Evolutionary conservation across 2,329 filamentous ascomycete species (phyloP), one percentile per base, ranked within the genome.

Genomic region (Ophiocordyceps unilateralis): DNA sequence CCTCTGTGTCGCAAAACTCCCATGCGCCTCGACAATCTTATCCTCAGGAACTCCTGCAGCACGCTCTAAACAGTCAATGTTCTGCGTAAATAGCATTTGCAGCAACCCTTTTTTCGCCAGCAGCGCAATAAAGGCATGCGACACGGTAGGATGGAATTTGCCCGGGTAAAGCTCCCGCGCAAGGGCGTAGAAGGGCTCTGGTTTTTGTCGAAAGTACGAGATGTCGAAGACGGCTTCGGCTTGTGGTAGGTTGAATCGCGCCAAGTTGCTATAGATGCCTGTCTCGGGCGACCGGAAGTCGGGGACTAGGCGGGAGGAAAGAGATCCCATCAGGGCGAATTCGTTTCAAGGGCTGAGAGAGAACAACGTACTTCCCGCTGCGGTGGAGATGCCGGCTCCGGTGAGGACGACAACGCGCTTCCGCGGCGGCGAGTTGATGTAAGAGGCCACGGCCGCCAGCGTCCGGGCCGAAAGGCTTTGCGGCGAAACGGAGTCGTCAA

Each of bases 221-320:
- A 98, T 89, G 55, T 94, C 87, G 62, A 98, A 96, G 39, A 96
- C 86, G 28, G 86, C 88, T 63, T 96, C 87, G 20, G 89, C 81
- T 53, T 89, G 81, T 0, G 88, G 88, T 0, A 98, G 72, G 46
- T 93, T 78, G 26, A 96, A 73, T 42, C 83, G 76, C 20, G 83
- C 82, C 17, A 98, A 78, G 55, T 96, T 96, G 53, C 85, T 81
- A 60, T 98, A 98, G 11, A 98, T 74, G 3, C 91, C 91, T 0
- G 89, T 96, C 45, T 86, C 82, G 48, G 89, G 88, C 2, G 87
- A 93, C 49, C 91, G 75, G 60, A 96, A 98, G 63, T 98, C 91
- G 48, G 91, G 91, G 48, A 98, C 89, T 63, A n/a, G 32, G 14
- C n/a, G 32, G 32, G n/a, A 17, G 32, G n/a, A 67, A 39, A 14